Percentiles rank a stretch among this genome's conserved stretches.
Conservation (phyloP, 164 flowering plant species). For the Houttuynia cordata region DNA sequence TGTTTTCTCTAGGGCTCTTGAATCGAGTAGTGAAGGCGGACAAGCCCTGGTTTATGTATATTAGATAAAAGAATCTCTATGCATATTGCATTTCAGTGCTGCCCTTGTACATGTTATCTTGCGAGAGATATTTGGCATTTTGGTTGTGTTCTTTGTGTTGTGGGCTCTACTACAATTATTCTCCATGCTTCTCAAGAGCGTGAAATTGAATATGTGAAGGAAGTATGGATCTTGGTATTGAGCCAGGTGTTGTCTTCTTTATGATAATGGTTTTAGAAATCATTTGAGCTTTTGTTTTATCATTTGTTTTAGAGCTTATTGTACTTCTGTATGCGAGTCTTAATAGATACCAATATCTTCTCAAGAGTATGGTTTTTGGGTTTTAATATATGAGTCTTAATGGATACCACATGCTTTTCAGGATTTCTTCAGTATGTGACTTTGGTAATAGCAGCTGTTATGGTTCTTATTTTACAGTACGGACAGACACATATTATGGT, state of each 20-base stretch:
- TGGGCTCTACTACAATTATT: slow-evolving; percentile 86
- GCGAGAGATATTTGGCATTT: slow-evolving; percentile 70
- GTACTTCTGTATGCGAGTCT: too few relatives aligned
- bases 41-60: neutral
- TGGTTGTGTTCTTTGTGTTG: slow-evolving; percentile 85
- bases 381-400: too few relatives aligned
- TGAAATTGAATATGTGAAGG: slow-evolving; percentile 62
- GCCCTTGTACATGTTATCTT: slow-evolving; percentile 77
- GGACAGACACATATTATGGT: slow-evolving; percentile 73
- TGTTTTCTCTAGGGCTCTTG: too few relatives aligned
- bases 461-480: slow-evolving; percentile 41
- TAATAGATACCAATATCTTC: too few relatives aligned
- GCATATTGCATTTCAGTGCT: slow-evolving; percentile 50
- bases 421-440: slow-evolving; percentile 55
- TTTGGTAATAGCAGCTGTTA: slow-evolving; percentile 34
- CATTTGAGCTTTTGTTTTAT: too few relatives aligned
- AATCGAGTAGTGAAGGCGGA: too few relatives aligned
- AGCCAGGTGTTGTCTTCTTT: slow-evolving; percentile 43
- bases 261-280: too few relatives aligned
- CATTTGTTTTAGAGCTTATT: too few relatives aligned
- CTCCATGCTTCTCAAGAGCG: slow-evolving; percentile 91
- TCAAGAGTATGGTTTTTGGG: too few relatives aligned
- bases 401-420: slow-evolving; percentile 15
- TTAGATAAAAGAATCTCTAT: too few relatives aligned
- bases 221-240: slow-evolving; percentile 92